A percentile compares a stretch with the other conserved stretches of the same genome.
Evolutionary conservation across 768 basidiomycete genomes (phyloP).

Genomic region (Leccinum rimulosum): DNA sequence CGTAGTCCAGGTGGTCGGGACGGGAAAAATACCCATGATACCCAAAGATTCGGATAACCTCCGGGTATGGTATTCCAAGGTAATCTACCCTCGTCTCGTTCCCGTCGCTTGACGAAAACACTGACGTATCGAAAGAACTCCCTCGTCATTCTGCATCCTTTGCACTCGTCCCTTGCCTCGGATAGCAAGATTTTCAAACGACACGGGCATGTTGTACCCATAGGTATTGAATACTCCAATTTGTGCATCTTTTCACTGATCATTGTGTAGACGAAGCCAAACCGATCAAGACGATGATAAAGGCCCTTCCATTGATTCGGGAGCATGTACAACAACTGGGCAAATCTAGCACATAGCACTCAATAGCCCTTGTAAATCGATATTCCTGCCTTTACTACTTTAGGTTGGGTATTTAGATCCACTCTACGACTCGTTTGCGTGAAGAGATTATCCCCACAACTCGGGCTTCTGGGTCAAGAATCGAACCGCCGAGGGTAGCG

Average conservation of each 20-base stretch:
- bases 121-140: constrained; percentile 55
- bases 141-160: constrained; percentile 62
- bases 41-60: constrained; percentile 57
- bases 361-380: background rate
- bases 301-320: constrained; percentile 62
- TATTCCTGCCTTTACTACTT: constrained; percentile 6
- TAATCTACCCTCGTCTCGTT: constrained; percentile 27
- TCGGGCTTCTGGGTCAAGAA: constrained; percentile 45
- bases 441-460: constrained; percentile 57
- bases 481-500: constrained; percentile 51
- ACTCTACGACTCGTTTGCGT: constrained; percentile 46
- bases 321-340: constrained; percentile 45
- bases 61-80: constrained; percentile 72
- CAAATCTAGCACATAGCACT: constrained; percentile 12
- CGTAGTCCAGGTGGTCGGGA: constrained; percentile 78
- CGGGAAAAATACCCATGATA: constrained; percentile 50
- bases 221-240: constrained; percentile 47
- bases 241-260: background rate
- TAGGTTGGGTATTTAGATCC: constrained; percentile 34
- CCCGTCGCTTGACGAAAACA: background rate
- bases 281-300: constrained; percentile 71
- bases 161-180: constrained; percentile 48
- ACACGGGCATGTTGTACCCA: constrained; percentile 62
- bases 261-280: constrained; percentile 56
- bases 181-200: constrained; percentile 47